Evolutionary conservation across 2,329 filamentous ascomycete genomes (phyloP).

Genomic region (Metarhizium anisopliae): DNA sequence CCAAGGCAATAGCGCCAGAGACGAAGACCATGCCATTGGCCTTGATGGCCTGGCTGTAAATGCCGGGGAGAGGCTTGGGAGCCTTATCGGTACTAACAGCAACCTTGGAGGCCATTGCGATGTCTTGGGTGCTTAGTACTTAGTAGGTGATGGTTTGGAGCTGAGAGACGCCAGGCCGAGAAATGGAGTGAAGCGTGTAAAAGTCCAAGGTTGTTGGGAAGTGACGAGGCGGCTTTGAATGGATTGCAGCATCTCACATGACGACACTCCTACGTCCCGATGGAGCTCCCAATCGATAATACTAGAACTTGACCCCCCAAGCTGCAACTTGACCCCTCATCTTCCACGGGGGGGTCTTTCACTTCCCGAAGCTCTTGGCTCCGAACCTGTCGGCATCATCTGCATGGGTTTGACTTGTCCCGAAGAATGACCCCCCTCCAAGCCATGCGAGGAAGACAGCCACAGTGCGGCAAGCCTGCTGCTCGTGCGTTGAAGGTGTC

Average conservation of each 20-base stretch:
- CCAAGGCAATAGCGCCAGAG: conserved; percentile 62
- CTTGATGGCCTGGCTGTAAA: conserved; percentile 50
- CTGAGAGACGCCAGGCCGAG: background rate
- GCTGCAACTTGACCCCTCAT: too few relatives aligned
- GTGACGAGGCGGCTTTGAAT: background rate
- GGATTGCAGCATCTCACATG: background rate
- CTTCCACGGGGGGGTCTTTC: too few relatives aligned
- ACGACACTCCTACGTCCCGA: background rate
- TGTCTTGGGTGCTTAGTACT: background rate
- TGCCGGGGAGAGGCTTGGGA: conserved; percentile 28
- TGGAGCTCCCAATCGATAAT: too few relatives aligned
- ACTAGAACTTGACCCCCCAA: too few relatives aligned
- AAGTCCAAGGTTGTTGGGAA: too few relatives aligned
- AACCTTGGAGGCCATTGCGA: conserved; percentile 24
- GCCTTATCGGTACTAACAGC: conserved; percentile 30
- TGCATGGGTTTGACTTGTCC: too few relatives aligned
- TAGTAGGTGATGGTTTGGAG: too few relatives aligned
- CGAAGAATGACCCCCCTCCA: too few relatives aligned
- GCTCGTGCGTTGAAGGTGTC: too few relatives aligned
- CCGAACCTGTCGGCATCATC: too few relatives aligned
- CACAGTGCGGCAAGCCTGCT: too few relatives aligned
- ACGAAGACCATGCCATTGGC: conserved; percentile 61
- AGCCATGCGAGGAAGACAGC: too few relatives aligned
- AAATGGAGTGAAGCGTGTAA: background rate
- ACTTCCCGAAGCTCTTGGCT: background rate